Percentiles rank a stretch among this genome's conserved stretches.
These are phyloP conservation scores for Schizopora paradoxa DNA, from an alignment of 1,284 basidiomycete species.

Conservation along the genomic window DNA sequence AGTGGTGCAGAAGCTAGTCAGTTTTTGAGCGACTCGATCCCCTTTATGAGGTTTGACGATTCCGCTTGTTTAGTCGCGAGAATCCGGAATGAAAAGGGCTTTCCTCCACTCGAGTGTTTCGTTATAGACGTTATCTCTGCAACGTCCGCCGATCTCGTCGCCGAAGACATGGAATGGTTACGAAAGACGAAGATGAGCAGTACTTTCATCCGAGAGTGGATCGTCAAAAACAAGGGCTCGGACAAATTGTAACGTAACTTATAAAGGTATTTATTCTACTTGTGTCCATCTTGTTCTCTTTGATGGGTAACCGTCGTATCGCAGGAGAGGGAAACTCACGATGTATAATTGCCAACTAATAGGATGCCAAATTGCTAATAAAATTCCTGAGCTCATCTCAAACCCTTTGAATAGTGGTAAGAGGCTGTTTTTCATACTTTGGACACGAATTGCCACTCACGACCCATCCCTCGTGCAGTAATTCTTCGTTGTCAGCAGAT, in stretches of 20 bases:
- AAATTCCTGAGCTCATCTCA: no score
- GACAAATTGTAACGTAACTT: neutral
- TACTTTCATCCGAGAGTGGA: conserved; percentile 83
- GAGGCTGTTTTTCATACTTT: no score
- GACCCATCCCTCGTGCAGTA: no score
- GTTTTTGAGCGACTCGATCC: conserved; percentile 23
- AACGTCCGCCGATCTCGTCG: conserved; percentile 47
- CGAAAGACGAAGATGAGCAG: conserved; percentile 85
- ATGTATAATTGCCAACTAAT: no score
- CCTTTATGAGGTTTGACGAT: conserved; percentile 4
- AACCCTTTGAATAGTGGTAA: no score
- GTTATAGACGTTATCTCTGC: conserved; percentile 86
- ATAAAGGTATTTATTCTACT: neutral
- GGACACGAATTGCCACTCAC: no score
- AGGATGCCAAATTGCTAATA: no score
- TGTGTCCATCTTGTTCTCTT: neutral
- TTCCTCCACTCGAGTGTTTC: conserved; percentile 64
- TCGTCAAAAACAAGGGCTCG: conserved; percentile 52
- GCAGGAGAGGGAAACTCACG: no score
- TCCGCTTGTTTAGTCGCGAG: conserved; percentile 58
- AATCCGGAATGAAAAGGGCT: conserved; percentile 45
- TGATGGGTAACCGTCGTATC: no score
- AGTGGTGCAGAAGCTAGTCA: conserved; percentile 68
- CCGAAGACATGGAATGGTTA: conserved; percentile 60
- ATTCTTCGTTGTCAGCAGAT: no score